Percentiles rank a stretch among this genome's conserved stretches.
Evolutionary conservation across 1,139 yeast species (phyloP).

Genomic region (Nakaseomyces sp.): DNA sequence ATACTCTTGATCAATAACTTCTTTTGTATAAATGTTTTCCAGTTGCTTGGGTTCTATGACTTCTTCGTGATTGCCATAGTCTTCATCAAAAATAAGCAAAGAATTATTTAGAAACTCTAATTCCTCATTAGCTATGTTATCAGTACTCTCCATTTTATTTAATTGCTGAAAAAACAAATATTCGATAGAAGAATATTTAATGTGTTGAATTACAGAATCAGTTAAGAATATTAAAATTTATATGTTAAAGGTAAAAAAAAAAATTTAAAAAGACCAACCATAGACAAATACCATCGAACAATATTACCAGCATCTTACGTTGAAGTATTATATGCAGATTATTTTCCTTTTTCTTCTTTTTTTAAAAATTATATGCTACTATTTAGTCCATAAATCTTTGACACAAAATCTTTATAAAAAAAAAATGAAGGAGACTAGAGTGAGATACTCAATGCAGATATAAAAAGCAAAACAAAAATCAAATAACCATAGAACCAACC

Average conservation of each 20-base stretch:
- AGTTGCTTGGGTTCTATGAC: not conserved
- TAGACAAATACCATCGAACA: too few relatives aligned
- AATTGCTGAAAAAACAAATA: too few relatives aligned
- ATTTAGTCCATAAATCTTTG: not conserved
- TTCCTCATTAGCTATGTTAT: not conserved
- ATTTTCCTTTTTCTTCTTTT: not conserved
- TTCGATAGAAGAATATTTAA: too few relatives aligned
- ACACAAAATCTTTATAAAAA: not conserved
- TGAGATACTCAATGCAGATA: too few relatives aligned
- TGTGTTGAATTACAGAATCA: too few relatives aligned
- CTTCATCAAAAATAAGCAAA: not conserved
- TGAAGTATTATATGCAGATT: too few relatives aligned
- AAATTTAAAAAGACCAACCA: not conserved
- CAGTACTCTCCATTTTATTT: not conserved
- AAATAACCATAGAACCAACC: not conserved
- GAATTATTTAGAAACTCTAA: not conserved
- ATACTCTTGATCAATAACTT: not conserved
- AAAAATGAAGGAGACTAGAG: not conserved
- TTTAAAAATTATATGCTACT: not conserved
- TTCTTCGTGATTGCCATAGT: not conserved
- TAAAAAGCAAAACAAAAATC: not conserved
- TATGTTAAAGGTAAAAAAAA: too few relatives aligned
- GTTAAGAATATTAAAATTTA: too few relatives aligned
- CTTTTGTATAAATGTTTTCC: not conserved
- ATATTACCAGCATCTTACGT: too few relatives aligned